Conservation (phyloP, 2,329 filamentous ascomycete genomes). For the Talaromyces atroroseus region DNA sequence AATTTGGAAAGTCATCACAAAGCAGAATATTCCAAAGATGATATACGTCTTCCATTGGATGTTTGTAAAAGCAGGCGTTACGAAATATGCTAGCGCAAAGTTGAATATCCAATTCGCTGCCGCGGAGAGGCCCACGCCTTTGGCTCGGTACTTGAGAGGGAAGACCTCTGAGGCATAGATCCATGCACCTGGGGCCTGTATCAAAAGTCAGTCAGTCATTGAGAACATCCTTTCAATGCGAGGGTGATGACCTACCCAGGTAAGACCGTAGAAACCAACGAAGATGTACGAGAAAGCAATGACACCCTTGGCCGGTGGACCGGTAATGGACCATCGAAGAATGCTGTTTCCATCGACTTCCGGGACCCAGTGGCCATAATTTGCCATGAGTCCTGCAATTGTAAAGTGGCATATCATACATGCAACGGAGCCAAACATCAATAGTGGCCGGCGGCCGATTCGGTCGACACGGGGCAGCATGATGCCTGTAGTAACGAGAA, state of each 20-base stretch:
- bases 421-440: constrained; percentile 43
- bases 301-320: constrained; percentile 50
- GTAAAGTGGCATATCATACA: constrained; percentile 49
- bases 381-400: constrained; percentile 50
- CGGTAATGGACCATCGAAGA: constrained; percentile 43
- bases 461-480: constrained; percentile 49
- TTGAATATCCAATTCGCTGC: constrained; percentile 61
- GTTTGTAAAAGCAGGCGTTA: constrained; percentile 54
- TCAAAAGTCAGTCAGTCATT: not conserved
- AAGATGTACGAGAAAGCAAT: constrained; percentile 60
- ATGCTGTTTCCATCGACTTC: constrained; percentile 46
- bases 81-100: constrained; percentile 50
- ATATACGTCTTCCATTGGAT: constrained; percentile 37
- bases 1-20: constrained; percentile 62
- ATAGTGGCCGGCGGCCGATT: constrained; percentile 44
- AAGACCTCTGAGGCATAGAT: constrained; percentile 60
- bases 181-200: constrained; percentile 52
- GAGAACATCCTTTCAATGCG: not conserved
- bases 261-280: constrained; percentile 30
- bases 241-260: constrained; percentile 35
- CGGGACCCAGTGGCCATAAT: constrained; percentile 41
- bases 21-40: constrained; percentile 65
- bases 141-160: constrained; percentile 59
- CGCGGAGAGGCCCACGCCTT: constrained; percentile 57
- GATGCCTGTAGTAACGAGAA: constrained; percentile 48